These are phyloP conservation scores for Brassica rapa DNA, from an alignment of 345 rosid species.

Conservation along the genomic window DNA sequence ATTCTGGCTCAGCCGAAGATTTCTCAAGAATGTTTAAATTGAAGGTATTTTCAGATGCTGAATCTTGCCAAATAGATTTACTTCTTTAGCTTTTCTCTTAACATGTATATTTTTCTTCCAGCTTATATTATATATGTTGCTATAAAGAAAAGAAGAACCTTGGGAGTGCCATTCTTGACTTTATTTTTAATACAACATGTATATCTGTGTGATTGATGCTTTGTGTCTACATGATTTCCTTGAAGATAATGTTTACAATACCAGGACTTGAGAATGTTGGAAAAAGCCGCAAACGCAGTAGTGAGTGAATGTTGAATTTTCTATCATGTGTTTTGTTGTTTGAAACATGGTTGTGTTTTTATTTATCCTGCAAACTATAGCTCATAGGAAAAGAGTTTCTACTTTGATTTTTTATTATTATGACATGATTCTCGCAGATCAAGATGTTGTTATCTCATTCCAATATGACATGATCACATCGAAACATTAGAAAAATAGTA, in stretches of 20 bases:
- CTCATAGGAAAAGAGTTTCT: not conserved
- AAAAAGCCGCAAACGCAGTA: too few relatives aligned
- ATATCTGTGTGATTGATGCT: conserved; percentile 7
- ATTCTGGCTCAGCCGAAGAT: conserved; percentile 50
- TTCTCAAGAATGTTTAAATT: conserved; percentile 69
- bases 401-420: not conserved
- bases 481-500: not conserved
- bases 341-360: too few relatives aligned
- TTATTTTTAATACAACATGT: conserved; percentile 72
- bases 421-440: not conserved
- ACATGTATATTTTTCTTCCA: conserved; percentile 36
- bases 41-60: conserved; percentile 45
- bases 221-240: not conserved
- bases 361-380: too few relatives aligned
- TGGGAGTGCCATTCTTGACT: conserved; percentile 82
- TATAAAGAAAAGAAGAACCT: conserved; percentile 57
- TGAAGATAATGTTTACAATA: too few relatives aligned
- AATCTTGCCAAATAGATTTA: conserved; percentile 12
- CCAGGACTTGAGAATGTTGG: too few relatives aligned
- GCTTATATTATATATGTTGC: conserved; percentile 70
- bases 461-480: not conserved
- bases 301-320: too few relatives aligned
- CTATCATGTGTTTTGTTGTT: too few relatives aligned
- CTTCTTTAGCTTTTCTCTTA: conserved; percentile 14
- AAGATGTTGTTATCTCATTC: not conserved